Evolutionary conservation across 2,329 filamentous ascomycete genomes (phyloP), one percentile per base, ranked within the genome.

Genomic region (Beauveria australis): DNA sequence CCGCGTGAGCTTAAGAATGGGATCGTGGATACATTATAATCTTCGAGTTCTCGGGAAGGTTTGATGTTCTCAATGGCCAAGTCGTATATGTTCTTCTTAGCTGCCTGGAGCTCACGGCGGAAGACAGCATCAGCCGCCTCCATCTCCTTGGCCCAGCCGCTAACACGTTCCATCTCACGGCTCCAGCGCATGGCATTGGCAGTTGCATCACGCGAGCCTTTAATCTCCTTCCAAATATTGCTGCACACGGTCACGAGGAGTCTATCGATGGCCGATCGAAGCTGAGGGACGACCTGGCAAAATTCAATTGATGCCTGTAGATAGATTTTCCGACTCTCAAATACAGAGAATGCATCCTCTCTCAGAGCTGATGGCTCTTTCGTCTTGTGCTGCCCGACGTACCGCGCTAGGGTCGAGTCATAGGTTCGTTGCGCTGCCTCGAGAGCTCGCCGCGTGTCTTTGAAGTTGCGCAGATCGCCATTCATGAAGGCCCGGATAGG

Each of bases 311-410:
- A 92, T 1, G 92, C 89, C 71, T 92, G 93, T 48, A 97, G 79
- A 72, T 99, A 99, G 37, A 87, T 84, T 70, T 94, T 95, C 62
- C 93, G 85, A 26, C 91, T 89, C 77, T 97, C 94, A 71, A 96
- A 94, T 43, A 97, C 85, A 71, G 94, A 88, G 69, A 99, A 99
- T 0, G 94, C 94, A 74, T 99, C 94, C 73, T 99, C 94, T 63
- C 94, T 84, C 60, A 99, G 79, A 1, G 92, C 85, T 0, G 92
- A 97, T 0, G 93, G 85, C 73, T 99, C 94, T 75, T 97, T 99
- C 6, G 91, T 88, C 78, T 97, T 97, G 65, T 87, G 89, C 74
- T 97, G 92, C 3, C 83, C 80, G 5, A 92, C 83, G 70, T 96
- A 97, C 62, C 92, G 86, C 24, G 89, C 84, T 61, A 97, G 82